Percentiles rank a stretch among this genome's conserved stretches.
These are phyloP conservation scores for Corynespora cassiicola DNA, from an alignment of 2,329 filamentous ascomycete species.

Conservation along the genomic window DNA sequence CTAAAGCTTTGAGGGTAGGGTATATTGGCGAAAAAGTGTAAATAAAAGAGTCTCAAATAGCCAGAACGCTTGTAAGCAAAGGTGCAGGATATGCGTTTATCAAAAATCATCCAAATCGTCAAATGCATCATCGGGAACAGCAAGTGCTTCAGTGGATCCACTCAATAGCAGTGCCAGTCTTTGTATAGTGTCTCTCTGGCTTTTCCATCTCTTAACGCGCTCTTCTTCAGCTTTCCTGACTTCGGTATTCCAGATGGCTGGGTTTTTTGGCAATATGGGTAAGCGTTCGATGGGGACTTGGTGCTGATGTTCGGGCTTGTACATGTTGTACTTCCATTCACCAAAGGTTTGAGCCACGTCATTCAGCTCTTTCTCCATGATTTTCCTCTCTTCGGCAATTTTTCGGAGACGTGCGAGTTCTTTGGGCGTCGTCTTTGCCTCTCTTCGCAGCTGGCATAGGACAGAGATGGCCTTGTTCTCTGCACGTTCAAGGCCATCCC, in stretches of 20 bases:
- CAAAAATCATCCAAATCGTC: conserved; percentile 26
- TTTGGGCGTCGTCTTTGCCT: conserved; percentile 20
- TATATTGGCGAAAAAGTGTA: no score
- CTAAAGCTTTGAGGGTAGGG: no score
- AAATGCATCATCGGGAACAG: conserved; percentile 33
- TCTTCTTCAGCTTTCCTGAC: conserved; percentile 14
- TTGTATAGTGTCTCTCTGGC: conserved; percentile 21
- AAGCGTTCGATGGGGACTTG: no score
- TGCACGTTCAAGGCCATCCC: conserved; percentile 11
- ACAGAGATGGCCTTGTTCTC: conserved; percentile 25
- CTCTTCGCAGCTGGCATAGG: conserved; percentile 30
- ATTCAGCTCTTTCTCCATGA: conserved; percentile 20
- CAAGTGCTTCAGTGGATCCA: conserved; percentile 24
- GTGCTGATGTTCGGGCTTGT: background rate
- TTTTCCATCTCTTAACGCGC: conserved; percentile 28
- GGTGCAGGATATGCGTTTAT: no score
- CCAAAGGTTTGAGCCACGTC: conserved; percentile 10
- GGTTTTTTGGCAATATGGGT: conserved; percentile 18
- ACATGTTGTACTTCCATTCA: conserved; percentile 22
- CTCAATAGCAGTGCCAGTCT: conserved; percentile 23
- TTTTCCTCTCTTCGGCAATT: conserved; percentile 23
- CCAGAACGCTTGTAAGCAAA: no score
- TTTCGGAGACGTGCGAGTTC: conserved; percentile 24
- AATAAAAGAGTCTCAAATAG: no score
- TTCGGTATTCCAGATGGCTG: conserved; percentile 31